Evolutionary conservation across 192 early-diverging fungal genomes (phyloP).

Genomic region (Backusella tuberculispora): DNA sequence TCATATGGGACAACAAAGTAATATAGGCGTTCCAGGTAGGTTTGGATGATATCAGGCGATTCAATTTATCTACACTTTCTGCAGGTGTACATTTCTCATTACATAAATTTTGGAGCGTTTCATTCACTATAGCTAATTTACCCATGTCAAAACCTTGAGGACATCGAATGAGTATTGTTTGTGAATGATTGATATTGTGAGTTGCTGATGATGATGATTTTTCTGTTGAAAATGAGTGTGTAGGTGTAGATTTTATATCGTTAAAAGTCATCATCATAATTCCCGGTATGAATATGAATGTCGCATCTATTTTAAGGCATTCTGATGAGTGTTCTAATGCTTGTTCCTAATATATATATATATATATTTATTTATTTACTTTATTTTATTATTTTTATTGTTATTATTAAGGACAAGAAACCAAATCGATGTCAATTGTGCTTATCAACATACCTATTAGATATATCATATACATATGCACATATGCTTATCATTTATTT

Average conservation of each 20-base stretch:
- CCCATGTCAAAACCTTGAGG: constrained; percentile 69
- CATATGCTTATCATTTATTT: too few relatives aligned
- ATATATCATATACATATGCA: too few relatives aligned
- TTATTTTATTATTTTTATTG: constrained; percentile 1
- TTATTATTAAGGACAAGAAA: too few relatives aligned
- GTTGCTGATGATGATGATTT: background rate
- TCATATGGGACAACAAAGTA: constrained; percentile 49
- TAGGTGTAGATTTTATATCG: too few relatives aligned
- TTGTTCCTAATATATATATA: constrained; percentile 32
- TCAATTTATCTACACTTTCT: constrained; percentile 52
- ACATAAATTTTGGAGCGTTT: constrained; percentile 52
- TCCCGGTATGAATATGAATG: constrained; percentile 65
- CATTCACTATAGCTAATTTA: constrained; percentile 63
- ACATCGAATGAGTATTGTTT: constrained; percentile 67
- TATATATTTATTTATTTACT: too few relatives aligned
- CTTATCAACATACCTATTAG: too few relatives aligned
- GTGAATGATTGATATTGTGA: constrained; percentile 53
- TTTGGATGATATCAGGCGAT: constrained; percentile 56
- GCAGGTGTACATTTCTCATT: constrained; percentile 48
- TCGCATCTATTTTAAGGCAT: constrained; percentile 59
- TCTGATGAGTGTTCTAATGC: constrained; percentile 45
- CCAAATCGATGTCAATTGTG: too few relatives aligned
- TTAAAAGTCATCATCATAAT: constrained; percentile 72
- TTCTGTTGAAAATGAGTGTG: too few relatives aligned
- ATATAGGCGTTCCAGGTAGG: constrained; percentile 59